phyloP scores from a whole-genome alignment of 2,329 filamentous ascomycete genomes.

The Pseudogymnoascus sp. region DNA sequence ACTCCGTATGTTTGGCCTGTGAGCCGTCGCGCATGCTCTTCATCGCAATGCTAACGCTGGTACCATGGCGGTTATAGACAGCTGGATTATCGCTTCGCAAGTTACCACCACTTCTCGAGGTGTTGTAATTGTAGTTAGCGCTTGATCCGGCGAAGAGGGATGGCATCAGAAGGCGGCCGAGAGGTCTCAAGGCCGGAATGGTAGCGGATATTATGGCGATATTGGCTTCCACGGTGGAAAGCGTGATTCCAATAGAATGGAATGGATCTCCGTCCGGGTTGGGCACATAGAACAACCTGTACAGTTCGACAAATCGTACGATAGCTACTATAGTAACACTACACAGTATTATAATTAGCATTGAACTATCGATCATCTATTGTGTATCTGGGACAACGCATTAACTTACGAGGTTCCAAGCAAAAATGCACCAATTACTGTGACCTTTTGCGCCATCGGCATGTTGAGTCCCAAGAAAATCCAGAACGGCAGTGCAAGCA shows the following conservation, averaged over 20 bases:
- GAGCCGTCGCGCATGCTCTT: background rate
- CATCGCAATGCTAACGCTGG: conserved; percentile 2
- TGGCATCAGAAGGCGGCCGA: conserved; percentile 30
- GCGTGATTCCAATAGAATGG: conserved; percentile 25
- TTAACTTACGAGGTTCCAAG: conserved; percentile 32
- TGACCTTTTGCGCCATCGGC: conserved; percentile 30
- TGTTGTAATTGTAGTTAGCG: conserved; percentile 10
- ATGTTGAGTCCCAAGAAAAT: conserved; percentile 36
- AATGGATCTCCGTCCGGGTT: conserved; percentile 12
- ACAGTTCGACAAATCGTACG: conserved; percentile 28
- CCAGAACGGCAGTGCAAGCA: conserved; percentile 33
- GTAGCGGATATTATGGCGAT: conserved; percentile 32
- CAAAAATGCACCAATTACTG: conserved; percentile 33
- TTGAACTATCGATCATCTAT: background rate
- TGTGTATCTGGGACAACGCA: too few relatives aligned
- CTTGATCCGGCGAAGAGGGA: conserved; percentile 24
- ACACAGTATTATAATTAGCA: background rate
- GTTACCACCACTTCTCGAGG: conserved; percentile 10
- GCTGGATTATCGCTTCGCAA: background rate
- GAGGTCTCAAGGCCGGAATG: conserved; percentile 30
- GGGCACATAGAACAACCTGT: conserved; percentile 21
- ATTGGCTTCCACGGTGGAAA: conserved; percentile 30
- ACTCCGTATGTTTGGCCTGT: conserved; percentile 23
- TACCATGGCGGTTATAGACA: background rate
- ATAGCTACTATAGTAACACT: conserved; percentile 30